phyloP scores from a whole-genome alignment of 2,329 filamentous ascomycete genomes.

The Coniochaeta hoffmannii region DNA sequence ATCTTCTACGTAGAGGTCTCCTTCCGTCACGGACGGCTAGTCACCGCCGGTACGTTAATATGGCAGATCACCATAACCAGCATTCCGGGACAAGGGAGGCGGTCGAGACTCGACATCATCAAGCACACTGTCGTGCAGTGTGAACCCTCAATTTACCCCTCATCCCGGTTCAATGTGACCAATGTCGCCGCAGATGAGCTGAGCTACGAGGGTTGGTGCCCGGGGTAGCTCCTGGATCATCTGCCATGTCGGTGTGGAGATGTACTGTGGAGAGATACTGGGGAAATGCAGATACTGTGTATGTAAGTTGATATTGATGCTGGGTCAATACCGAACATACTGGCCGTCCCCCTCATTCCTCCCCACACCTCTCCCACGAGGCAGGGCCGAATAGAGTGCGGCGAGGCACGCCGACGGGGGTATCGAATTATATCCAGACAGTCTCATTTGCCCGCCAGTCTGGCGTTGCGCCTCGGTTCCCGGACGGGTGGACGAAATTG shows the following conservation, averaged over 20 bases:
- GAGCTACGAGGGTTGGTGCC: neutral
- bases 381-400: neutral
- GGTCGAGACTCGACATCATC: neutral
- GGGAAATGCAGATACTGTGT: neutral
- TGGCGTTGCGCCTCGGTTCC: neutral
- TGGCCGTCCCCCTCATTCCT: neutral
- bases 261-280: neutral
- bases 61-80: slow-evolving; percentile 5
- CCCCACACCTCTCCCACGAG: slow-evolving; percentile 1
- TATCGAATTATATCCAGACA: neutral
- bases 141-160: slow-evolving; percentile 10
- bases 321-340: slow-evolving; percentile 3
- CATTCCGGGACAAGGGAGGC: slow-evolving; percentile 11
- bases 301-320: slow-evolving; percentile 4
- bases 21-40: no score
- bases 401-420: neutral
- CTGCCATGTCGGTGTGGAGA: neutral
- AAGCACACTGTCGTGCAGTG: neutral
- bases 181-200: neutral
- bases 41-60: neutral
- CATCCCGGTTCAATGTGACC: slow-evolving; percentile 6
- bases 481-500: neutral
- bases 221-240: neutral
- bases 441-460: neutral
- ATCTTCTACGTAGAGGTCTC: no score